Evolutionary conservation across 768 basidiomycete species (phyloP).

Genomic region (Naganishia onofrii): DNA sequence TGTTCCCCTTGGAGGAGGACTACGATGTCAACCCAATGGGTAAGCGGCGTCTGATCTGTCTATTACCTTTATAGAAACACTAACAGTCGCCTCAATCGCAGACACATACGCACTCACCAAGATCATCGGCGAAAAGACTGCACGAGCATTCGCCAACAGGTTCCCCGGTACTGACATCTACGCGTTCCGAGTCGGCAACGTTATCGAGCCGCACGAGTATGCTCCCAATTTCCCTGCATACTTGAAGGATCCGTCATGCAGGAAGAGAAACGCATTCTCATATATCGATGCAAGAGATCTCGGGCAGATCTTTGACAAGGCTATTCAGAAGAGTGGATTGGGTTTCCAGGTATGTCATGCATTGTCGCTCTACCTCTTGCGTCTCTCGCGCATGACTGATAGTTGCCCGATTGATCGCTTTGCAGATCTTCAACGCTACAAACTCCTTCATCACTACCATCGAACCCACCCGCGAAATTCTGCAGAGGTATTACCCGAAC

Average conservation of each 20-base stretch:
- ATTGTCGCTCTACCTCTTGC: background rate
- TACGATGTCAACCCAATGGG: slow-evolving; percentile 36
- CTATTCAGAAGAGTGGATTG: slow-evolving; percentile 40
- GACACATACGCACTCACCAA: slow-evolving; percentile 47
- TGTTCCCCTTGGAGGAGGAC: slow-evolving; percentile 47
- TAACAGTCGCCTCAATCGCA: slow-evolving; percentile 22
- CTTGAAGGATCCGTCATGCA: slow-evolving; percentile 38
- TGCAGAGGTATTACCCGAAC: slow-evolving; percentile 37
- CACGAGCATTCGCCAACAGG: slow-evolving; percentile 43
- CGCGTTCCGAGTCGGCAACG: slow-evolving; percentile 48
- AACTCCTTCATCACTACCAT: slow-evolving; percentile 44
- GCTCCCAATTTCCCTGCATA: slow-evolving; percentile 40
- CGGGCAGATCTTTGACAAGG: slow-evolving; percentile 46
- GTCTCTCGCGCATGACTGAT: background rate
- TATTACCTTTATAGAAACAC: slow-evolving; percentile 13
- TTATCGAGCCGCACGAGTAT: slow-evolving; percentile 50
- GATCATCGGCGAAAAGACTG: slow-evolving; percentile 45
- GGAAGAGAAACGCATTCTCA: slow-evolving; percentile 50
- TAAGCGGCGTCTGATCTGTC: background rate
- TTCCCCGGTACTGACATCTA: slow-evolving; percentile 41
- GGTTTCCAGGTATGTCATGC: slow-evolving; percentile 41
- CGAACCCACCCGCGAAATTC: slow-evolving; percentile 38
- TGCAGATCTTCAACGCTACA: slow-evolving; percentile 48
- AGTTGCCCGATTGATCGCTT: background rate
- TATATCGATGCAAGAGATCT: slow-evolving; percentile 51